Evolutionary conservation across 2,329 filamentous ascomycete genomes (phyloP).

Genomic region (Zalaria sp.): DNA sequence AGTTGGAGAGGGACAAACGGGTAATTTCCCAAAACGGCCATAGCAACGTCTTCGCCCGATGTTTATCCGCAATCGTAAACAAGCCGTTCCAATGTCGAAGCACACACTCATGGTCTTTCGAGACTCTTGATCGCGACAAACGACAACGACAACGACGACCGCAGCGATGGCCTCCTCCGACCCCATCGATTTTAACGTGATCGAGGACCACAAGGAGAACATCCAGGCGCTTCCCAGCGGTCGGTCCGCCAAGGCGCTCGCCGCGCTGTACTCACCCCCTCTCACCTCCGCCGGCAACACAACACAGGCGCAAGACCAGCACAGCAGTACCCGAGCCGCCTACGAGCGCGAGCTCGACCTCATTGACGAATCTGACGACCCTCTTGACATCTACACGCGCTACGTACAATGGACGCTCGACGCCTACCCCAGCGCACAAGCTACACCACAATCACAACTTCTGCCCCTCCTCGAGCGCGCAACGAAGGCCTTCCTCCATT

Average conservation of each 20-base stretch:
- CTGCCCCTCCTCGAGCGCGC: conserved; percentile 81
- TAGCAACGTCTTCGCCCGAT: too few species aligned
- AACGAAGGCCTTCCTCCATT: conserved; percentile 77
- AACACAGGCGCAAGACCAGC: conserved; percentile 49
- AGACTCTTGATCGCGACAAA: too few species aligned
- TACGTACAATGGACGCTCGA: conserved; percentile 96
- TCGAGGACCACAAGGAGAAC: conserved; percentile 95
- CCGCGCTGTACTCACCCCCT: conserved; percentile 56
- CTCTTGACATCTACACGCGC: conserved; percentile 86
- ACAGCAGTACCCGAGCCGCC: conserved; percentile 66
- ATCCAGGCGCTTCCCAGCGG: conserved; percentile 85
- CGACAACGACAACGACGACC: not conserved
- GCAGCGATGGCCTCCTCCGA: conserved; percentile 23
- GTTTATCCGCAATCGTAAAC: too few species aligned
- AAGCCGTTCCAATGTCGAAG: too few species aligned
- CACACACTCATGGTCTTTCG: too few species aligned
- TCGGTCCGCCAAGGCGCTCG: conserved; percentile 78
- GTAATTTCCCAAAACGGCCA: too few species aligned
- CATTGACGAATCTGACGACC: conserved; percentile 81
- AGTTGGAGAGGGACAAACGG: too few species aligned
- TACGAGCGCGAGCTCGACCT: conserved; percentile 72
- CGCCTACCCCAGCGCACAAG: conserved; percentile 86
- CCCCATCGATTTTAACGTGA: conserved; percentile 63
- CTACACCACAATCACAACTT: conserved; percentile 80
- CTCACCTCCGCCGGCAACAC: conserved; percentile 12